Evolutionary conservation across 495 filamentous ascomycete species (phyloP).

Genomic region (Symbiotaphrina buchneri): DNA sequence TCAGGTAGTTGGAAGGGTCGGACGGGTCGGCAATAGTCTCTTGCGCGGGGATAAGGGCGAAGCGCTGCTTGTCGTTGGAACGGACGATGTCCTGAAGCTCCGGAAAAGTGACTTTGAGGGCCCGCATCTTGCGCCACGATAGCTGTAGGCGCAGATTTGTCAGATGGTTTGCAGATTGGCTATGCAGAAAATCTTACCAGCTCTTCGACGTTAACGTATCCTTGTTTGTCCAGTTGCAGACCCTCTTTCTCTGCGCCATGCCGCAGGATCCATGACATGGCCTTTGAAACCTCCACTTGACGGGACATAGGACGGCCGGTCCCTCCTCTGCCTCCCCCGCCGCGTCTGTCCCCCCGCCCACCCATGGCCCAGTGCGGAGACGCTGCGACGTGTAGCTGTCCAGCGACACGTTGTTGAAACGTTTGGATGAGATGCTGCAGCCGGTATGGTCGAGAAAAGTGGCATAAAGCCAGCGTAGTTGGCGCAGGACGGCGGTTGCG

Average conservation of each 20-base stretch:
- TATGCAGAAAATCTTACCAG: constrained; percentile 34
- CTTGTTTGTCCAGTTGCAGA: constrained; percentile 48
- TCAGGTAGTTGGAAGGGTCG: constrained; percentile 48
- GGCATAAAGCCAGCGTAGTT: no score
- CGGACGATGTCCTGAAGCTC: constrained; percentile 52
- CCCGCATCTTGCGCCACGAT: constrained; percentile 41
- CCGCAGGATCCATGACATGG: constrained; percentile 53
- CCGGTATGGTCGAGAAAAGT: no score
- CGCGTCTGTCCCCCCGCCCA: constrained; percentile 12
- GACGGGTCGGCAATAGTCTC: constrained; percentile 11
- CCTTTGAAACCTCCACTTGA: constrained; percentile 54
- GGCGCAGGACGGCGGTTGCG: no score
- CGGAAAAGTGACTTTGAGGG: constrained; percentile 42
- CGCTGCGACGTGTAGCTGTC: constrained; percentile 13
- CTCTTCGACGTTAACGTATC: constrained; percentile 56
- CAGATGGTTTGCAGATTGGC: background rate
- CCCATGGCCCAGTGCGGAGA: no score
- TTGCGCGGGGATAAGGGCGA: constrained; percentile 28
- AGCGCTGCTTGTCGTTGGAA: constrained; percentile 78
- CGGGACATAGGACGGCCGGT: constrained; percentile 20
- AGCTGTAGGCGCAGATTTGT: constrained; percentile 24
- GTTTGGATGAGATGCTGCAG: no score
- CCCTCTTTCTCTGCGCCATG: constrained; percentile 69
- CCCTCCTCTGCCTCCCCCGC: constrained; percentile 9
- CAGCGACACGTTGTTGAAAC: no score